A percentile compares a stretch with the other conserved stretches of the same genome.
These are phyloP conservation scores for Peltaster fructicola DNA, from an alignment of 2,329 filamentous ascomycete species.

Conservation along the genomic window DNA sequence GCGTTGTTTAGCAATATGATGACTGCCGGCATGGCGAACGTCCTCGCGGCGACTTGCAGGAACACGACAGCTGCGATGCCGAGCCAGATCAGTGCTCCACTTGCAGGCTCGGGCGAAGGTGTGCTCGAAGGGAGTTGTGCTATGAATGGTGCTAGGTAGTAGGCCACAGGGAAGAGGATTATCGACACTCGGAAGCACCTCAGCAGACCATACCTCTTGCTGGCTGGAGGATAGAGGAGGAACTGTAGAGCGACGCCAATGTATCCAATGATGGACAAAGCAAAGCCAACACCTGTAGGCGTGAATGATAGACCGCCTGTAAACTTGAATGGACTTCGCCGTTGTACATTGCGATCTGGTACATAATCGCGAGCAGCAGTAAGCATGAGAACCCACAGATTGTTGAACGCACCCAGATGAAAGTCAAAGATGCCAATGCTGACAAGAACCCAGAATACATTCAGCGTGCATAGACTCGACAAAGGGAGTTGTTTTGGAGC, in stretches of 20 bases:
- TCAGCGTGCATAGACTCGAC: conserved; percentile 34
- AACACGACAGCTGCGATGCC: conserved; percentile 46
- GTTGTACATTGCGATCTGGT: conserved; percentile 16
- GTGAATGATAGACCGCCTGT: conserved; percentile 59
- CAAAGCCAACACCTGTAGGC: conserved; percentile 53
- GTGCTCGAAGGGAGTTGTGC: conserved; percentile 44
- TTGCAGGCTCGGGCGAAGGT: conserved; percentile 30
- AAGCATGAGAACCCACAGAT: conserved; percentile 60
- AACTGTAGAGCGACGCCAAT: conserved; percentile 61
- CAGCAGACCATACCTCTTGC: conserved; percentile 48
- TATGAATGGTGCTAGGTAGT: conserved; percentile 52
- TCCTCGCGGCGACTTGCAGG: conserved; percentile 55
- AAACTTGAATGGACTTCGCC: conserved; percentile 36
- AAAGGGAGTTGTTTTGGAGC: conserved; percentile 26
- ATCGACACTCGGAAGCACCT: conserved; percentile 51
- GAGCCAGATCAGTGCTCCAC: conserved; percentile 43
- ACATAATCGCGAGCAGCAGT: conserved; percentile 44
- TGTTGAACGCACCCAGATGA: conserved; percentile 59
- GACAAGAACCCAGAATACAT: conserved; percentile 40
- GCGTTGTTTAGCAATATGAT: conserved; percentile 43
- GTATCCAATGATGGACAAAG: conserved; percentile 57
- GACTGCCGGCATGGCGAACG: conserved; percentile 41
- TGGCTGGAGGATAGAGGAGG: conserved; percentile 51
- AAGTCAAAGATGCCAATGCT: conserved; percentile 53
- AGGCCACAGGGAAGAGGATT: conserved; percentile 52